Evolutionary conservation across 1,284 basidiomycete species (phyloP), one percentile per base, ranked within the genome.

Genomic region (Cryptococcus wingfieldii): DNA sequence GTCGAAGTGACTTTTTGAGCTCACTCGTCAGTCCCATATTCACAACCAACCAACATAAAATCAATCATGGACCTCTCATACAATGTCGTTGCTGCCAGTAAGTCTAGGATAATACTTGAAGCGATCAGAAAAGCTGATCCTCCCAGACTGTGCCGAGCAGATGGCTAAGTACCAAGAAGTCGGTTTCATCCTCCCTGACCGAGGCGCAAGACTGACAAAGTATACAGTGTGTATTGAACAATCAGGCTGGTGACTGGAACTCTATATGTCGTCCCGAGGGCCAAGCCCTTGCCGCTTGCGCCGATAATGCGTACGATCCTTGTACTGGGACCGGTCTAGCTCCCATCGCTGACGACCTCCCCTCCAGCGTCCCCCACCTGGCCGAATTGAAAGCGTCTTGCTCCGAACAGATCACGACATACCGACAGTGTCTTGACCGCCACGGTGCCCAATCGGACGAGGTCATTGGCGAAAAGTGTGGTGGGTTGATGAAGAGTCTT

Each of bases 111-210:
- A 42, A 5, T 18, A 8, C 14, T n/a, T 19, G 5, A 14, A 42
- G 14, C 27, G 5, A 19, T 16, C 19, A 38, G 41, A 39, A 4
- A 37, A 38, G 51, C 9, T 51, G 25, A 38, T 7, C 9, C 18
- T 5, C 23, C 8, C 55, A 76, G 74, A 75, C 65, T 76, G 74
- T 54, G 68, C 70, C 28, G 58, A 68, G 12, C 73, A 75, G 56
- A 70, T 76, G 69, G 73, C 72, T 8, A 61, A 62, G 51, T 76
- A 76, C 58, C 74, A 76, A 54, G 60, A 73, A 38, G 74, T 74
- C 34, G 13, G 68, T 34, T 10, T 34, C 31, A 34, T 10, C 10
- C 31, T 10, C 10, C 31, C 31, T 34, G 31, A 6, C 10, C 6
- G 31, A 34, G 31, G 31, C 31, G 10, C 7, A 34, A 41, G 6